Evolutionary conservation across 352 stramenopile species (phyloP).

Genomic region (Phytophthora melonis): DNA sequence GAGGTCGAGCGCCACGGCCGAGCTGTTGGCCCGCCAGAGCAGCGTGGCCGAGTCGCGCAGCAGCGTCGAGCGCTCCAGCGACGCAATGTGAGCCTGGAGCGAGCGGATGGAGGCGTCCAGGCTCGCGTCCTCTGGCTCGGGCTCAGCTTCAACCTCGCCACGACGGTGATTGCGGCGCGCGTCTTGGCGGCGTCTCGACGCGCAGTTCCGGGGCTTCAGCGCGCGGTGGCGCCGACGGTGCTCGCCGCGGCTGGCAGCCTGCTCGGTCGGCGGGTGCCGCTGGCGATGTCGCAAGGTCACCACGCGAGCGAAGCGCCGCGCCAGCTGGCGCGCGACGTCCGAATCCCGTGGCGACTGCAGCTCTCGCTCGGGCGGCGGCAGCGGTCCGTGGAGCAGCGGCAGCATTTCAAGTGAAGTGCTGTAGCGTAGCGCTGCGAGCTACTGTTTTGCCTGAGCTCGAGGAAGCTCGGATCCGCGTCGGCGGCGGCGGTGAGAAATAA

Average conservation of each 20-base stretch:
- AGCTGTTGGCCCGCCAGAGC: slow-evolving; percentile 54
- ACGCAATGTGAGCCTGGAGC: slow-evolving; percentile 44
- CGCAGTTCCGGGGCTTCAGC: slow-evolving; percentile 43
- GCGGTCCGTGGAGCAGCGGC: slow-evolving; percentile 23
- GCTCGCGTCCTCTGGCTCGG: slow-evolving; percentile 25
- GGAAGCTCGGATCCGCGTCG: too few species aligned
- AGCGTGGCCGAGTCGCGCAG: slow-evolving; percentile 51
- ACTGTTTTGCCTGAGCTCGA: not conserved
- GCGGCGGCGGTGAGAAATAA: not conserved
- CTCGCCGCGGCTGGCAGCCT: not conserved
- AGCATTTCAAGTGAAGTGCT: slow-evolving; percentile 15
- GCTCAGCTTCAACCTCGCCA: slow-evolving; percentile 17
- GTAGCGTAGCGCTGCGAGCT: too few species aligned
- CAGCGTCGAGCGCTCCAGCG: slow-evolving; percentile 48
- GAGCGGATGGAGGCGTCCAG: slow-evolving; percentile 49
- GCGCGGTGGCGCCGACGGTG: slow-evolving; percentile 2
- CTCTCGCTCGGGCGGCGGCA: slow-evolving; percentile 23
- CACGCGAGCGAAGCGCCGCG: slow-evolving; percentile 50
- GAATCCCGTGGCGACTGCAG: not conserved
- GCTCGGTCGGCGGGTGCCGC: slow-evolving; percentile 2
- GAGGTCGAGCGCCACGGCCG: slow-evolving; percentile 47
- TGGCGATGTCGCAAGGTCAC: slow-evolving; percentile 45
- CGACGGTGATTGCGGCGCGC: not conserved
- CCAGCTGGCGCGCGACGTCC: slow-evolving; percentile 24
- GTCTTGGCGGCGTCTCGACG: slow-evolving; percentile 26